phyloP scores from a whole-genome alignment of 139 green algal genomes.

The Zygnema cylindricum region DNA sequence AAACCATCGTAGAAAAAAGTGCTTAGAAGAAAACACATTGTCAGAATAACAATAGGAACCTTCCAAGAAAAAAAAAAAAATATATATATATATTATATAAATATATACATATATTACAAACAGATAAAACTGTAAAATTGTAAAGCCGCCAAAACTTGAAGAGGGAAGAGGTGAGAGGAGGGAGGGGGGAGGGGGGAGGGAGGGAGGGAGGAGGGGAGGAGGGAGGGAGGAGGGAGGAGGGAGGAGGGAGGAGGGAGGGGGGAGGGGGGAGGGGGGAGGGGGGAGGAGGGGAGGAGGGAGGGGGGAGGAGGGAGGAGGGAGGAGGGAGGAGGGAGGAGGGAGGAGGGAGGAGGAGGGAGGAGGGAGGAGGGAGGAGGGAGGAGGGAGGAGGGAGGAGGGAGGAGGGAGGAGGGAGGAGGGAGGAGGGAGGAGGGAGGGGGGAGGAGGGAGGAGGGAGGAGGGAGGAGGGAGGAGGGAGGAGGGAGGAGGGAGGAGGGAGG shows the following conservation, averaged over 20 bases:
- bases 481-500: neutral
- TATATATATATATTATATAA: too few relatives aligned
- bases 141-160: too few relatives aligned
- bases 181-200: neutral
- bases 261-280: neutral
- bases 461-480: neutral
- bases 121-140: too few relatives aligned
- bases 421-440: neutral
- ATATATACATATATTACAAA: too few relatives aligned
- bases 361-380: neutral
- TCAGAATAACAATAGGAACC: too few relatives aligned
- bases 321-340: neutral
- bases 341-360: neutral
- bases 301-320: neutral
- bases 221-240: neutral
- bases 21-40: too few relatives aligned
- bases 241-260: conserved; percentile 5
- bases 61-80: too few relatives aligned
- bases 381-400: neutral
- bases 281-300: neutral
- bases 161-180: conserved; percentile 10
- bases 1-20: too few relatives aligned
- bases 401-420: neutral
- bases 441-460: neutral
- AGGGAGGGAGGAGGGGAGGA: conserved; percentile 12